Conservation (phyloP, 805 yeast species). For the Cyberlindnera euphorbiae region DNA sequence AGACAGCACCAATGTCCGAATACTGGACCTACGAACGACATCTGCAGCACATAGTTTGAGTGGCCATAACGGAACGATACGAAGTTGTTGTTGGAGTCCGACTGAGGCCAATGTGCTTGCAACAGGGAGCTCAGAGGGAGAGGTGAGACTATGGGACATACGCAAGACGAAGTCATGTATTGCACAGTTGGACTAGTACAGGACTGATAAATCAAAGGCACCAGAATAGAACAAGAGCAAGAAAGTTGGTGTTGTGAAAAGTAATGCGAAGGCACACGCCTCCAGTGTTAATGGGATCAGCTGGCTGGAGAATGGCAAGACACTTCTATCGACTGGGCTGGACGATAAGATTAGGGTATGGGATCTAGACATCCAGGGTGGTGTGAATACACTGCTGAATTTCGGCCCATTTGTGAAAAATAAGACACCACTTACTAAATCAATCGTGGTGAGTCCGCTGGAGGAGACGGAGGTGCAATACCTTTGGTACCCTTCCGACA, state of each 20-base stretch:
- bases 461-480: slow-evolving; percentile 52
- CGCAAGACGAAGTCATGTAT: slow-evolving; percentile 63
- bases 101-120: slow-evolving; percentile 55
- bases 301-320: slow-evolving; percentile 67
- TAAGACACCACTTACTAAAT: slow-evolving; percentile 33
- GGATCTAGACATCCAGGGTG: slow-evolving; percentile 54
- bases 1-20: slow-evolving; percentile 63
- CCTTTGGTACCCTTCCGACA: slow-evolving; percentile 69
- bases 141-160: slow-evolving; percentile 81
- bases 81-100: slow-evolving; percentile 75
- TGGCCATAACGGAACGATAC: slow-evolving; percentile 50
- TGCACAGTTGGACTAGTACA: slow-evolving; percentile 54
- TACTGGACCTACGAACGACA: slow-evolving; percentile 70
- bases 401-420: slow-evolving; percentile 78
- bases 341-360: slow-evolving; percentile 81
- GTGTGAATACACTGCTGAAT: slow-evolving; percentile 57
- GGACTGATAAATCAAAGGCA: slow-evolving; percentile 31
- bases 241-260: slow-evolving; percentile 20
- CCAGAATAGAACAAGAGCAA: slow-evolving; percentile 19
- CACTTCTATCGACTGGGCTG: slow-evolving; percentile 62
- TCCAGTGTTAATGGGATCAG: slow-evolving; percentile 73
- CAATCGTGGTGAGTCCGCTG: slow-evolving; percentile 32
- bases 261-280: slow-evolving; percentile 57
- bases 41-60: slow-evolving; percentile 67
- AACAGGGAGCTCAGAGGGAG: slow-evolving; percentile 79